Evolutionary conservation across 805 yeast genomes (phyloP).

Genomic region (Candida takata): DNA sequence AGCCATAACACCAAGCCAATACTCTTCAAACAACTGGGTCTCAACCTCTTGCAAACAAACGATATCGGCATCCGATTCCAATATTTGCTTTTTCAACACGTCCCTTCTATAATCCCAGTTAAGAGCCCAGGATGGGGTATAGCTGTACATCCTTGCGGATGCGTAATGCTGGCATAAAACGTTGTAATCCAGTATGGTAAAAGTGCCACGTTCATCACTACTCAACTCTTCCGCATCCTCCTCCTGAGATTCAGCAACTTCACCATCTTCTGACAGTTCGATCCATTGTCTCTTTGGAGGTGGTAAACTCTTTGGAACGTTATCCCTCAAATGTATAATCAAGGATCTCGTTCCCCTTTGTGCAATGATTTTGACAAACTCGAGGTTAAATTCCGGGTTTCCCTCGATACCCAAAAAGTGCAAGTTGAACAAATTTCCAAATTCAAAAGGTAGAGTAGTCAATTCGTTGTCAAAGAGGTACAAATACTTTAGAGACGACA

Average conservation of each 20-base stretch:
- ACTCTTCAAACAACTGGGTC: slow-evolving; percentile 75
- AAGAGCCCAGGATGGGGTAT: slow-evolving; percentile 96
- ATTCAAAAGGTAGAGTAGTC: slow-evolving; percentile 67
- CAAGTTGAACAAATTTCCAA: slow-evolving; percentile 79
- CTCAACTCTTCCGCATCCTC: slow-evolving; percentile 23
- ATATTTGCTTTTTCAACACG: slow-evolving; percentile 64
- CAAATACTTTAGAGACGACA: slow-evolving; percentile 72
- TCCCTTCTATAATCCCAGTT: slow-evolving; percentile 88
- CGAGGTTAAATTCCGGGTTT: slow-evolving; percentile 62
- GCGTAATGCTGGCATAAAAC: slow-evolving; percentile 95
- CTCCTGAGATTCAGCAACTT: slow-evolving; percentile 31
- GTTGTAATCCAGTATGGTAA: slow-evolving; percentile 82
- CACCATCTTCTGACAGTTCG: slow-evolving; percentile 71
- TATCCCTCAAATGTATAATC: slow-evolving; percentile 74
- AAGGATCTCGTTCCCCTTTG: slow-evolving; percentile 82
- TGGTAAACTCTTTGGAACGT: slow-evolving; percentile 57
- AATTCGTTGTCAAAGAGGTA: slow-evolving; percentile 85
- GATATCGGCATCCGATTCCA: slow-evolving; percentile 61
- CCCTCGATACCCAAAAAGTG: slow-evolving; percentile 92
- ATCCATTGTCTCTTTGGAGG: slow-evolving; percentile 82
- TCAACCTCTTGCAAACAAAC: slow-evolving; percentile 96
- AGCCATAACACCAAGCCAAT: slow-evolving; percentile 71
- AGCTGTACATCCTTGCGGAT: slow-evolving; percentile 83
- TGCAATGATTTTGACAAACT: slow-evolving; percentile 58
- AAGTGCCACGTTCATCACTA: slow-evolving; percentile 33